phyloP scores from a whole-genome alignment of 371 early-diverging fungal species.

The Syncephalastrum contaminatum region DNA sequence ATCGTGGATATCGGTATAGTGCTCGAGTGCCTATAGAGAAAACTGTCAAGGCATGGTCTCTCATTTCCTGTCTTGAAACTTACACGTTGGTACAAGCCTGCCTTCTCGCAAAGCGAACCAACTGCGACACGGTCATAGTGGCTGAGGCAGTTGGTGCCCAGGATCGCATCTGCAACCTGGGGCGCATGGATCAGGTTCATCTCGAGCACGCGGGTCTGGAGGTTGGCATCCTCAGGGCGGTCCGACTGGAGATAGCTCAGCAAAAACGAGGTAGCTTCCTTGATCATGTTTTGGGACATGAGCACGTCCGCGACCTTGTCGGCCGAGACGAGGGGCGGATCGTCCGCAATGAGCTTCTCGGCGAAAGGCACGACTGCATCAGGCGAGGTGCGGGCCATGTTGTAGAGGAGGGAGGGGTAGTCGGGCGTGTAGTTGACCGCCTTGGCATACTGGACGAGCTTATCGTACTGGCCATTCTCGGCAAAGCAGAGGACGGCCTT shows the following conservation, averaged over 20 bases:
- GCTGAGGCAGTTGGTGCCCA: constrained; percentile 92
- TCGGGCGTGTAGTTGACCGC: constrained; percentile 94
- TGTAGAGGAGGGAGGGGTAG: constrained; percentile 84
- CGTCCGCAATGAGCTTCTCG: constrained; percentile 79
- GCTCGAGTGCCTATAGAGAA: constrained; percentile 80
- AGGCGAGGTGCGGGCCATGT: constrained; percentile 87
- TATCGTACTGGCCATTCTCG: constrained; percentile 93
- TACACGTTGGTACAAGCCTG: constrained; percentile 91
- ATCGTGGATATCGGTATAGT: constrained; percentile 93
- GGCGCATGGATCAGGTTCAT: constrained; percentile 96
- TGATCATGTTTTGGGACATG: constrained; percentile 89
- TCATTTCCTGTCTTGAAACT: constrained; percentile 8
- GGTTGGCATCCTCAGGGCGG: constrained; percentile 82
- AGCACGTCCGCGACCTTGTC: constrained; percentile 93
- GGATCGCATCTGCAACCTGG: constrained; percentile 97
- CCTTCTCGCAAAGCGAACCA: constrained; percentile 95
- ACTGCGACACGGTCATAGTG: constrained; percentile 93
- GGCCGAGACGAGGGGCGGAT: constrained; percentile 76
- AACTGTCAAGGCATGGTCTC: constrained; percentile 3
- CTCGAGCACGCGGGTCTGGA: constrained; percentile 96
- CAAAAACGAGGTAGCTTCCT: constrained; percentile 95
- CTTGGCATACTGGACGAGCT: constrained; percentile 93
- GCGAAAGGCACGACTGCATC: constrained; percentile 96
- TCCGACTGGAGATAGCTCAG: constrained; percentile 94
- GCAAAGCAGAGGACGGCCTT: constrained; percentile 96